These are phyloP conservation scores for Sarcomyxa edulis DNA, from an alignment of 768 basidiomycete genomes.

Conservation along the genomic window DNA sequence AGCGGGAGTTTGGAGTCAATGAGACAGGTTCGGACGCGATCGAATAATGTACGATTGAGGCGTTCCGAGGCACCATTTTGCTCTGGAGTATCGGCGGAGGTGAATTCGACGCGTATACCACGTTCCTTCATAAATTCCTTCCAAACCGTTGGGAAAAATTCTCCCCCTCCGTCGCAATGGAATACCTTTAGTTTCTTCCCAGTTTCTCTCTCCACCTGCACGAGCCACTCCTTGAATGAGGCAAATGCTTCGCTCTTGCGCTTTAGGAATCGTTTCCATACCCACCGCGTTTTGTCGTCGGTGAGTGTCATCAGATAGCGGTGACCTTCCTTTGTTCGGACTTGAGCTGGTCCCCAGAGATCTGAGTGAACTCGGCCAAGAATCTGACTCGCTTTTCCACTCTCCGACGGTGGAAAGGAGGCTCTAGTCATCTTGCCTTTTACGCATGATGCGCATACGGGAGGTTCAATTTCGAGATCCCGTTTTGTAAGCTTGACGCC, in stretches of 20 bases:
- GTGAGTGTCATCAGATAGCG: constrained; percentile 28
- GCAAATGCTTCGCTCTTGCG: constrained; percentile 22
- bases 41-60: constrained; percentile 23
- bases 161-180: constrained; percentile 21
- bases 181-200: constrained; percentile 18
- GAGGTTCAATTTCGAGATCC: neutral
- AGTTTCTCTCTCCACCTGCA: constrained; percentile 18
- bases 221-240: constrained; percentile 18
- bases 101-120: constrained; percentile 13
- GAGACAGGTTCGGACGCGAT: constrained; percentile 23
- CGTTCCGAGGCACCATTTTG: constrained; percentile 34
- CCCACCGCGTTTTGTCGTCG: constrained; percentile 23
- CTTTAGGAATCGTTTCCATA: constrained; percentile 16
- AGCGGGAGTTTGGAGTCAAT: constrained; percentile 18
- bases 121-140: constrained; percentile 14
- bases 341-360: constrained; percentile 28
- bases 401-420: constrained; percentile 13
- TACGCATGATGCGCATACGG: constrained; percentile 17
- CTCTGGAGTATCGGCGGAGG: constrained; percentile 21
- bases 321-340: constrained; percentile 12
- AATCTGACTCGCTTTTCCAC: constrained; percentile 8
- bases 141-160: constrained; percentile 14
- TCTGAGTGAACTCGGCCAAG: constrained; percentile 28
- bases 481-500: no score
- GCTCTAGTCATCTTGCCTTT: constrained; percentile 17